Conservation (phyloP, 495 filamentous ascomycete species). For the Penicillium goetzii region DNA sequence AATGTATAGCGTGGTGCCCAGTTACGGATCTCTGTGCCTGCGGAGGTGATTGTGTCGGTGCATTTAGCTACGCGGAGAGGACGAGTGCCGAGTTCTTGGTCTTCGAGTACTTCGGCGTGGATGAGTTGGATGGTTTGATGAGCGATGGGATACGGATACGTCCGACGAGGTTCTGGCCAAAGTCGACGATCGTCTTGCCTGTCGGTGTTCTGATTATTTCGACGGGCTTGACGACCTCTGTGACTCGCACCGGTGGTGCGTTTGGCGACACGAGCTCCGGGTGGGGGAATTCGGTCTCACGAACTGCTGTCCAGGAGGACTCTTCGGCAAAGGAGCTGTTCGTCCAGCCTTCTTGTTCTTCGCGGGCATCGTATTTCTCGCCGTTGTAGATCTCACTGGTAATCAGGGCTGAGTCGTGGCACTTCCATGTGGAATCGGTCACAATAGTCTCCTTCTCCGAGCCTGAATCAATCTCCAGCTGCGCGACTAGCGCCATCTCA, state of each 20-base stretch:
- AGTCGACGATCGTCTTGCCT: slow-evolving; percentile 56
- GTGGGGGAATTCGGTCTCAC: slow-evolving; percentile 30
- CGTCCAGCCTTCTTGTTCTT: slow-evolving; percentile 35
- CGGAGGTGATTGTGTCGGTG: slow-evolving; percentile 44
- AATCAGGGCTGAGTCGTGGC: slow-evolving; percentile 42
- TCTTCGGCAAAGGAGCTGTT: slow-evolving; percentile 8
- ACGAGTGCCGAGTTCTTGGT: slow-evolving; percentile 53
- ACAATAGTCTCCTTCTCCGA: slow-evolving; percentile 30
- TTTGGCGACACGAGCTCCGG: slow-evolving; percentile 41
- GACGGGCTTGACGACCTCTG: slow-evolving; percentile 41
- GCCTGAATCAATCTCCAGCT: slow-evolving; percentile 43
- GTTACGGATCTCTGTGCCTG: slow-evolving; percentile 21
- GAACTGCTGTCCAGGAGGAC: slow-evolving; percentile 24
- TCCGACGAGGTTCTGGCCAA: slow-evolving; percentile 61
- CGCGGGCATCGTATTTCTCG: slow-evolving; percentile 50
- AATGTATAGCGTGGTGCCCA: slow-evolving; percentile 53
- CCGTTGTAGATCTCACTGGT: slow-evolving; percentile 58
- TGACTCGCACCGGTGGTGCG: slow-evolving; percentile 47
- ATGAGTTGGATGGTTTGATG: slow-evolving; percentile 40
- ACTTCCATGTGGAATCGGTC: slow-evolving; percentile 51
- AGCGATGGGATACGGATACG: slow-evolving; percentile 44
- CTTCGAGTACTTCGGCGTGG: slow-evolving; percentile 58
- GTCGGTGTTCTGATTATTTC: slow-evolving; percentile 47
- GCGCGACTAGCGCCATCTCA: slow-evolving; percentile 46
- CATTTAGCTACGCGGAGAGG: slow-evolving; percentile 53